A percentile compares a stretch with the other conserved stretches of the same genome.
phyloP scores from a whole-genome alignment of 1,284 basidiomycete genomes.

The Clitocybe nebularis region DNA sequence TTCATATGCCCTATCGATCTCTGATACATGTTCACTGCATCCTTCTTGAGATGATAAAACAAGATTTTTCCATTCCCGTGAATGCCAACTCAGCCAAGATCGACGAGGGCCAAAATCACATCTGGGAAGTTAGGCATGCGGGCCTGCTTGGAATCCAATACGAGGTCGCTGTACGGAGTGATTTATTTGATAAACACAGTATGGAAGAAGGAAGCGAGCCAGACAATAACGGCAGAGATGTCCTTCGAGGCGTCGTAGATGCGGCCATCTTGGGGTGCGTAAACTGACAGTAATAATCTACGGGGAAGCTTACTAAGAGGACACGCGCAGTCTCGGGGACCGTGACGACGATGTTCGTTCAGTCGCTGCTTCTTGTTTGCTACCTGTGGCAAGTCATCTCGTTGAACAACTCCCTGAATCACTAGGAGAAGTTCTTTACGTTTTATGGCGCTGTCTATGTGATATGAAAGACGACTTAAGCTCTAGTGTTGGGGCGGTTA shows the following conservation, averaged over 20 bases:
- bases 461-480: conserved; percentile 97
- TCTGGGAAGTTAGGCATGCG: conserved; percentile 98
- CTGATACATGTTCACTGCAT: conserved; percentile 80
- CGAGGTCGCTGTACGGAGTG: conserved; percentile 89
- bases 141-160: conserved; percentile 97
- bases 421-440: conserved; percentile 71
- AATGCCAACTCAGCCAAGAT: conserved; percentile 25
- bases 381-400: conserved; percentile 82
- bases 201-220: conserved; percentile 31
- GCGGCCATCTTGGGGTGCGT: conserved; percentile 84
- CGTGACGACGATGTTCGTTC: conserved; percentile 96
- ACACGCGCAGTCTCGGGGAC: conserved; percentile 69
- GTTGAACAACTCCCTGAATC: conserved; percentile 76
- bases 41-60: conserved; percentile 91
- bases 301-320: conserved; percentile 11
- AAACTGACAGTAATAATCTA: conserved; percentile 1
- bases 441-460: conserved; percentile 88
- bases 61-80: conserved; percentile 59
- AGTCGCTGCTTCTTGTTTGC: conserved; percentile 89
- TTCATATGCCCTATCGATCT: conserved; percentile 80
- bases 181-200: conserved; percentile 59
- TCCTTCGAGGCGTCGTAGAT: conserved; percentile 78
- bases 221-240: conserved; percentile 40
- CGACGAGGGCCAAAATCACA: conserved; percentile 58
- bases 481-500: conserved; percentile 94